Percentiles rank a stretch among this genome's conserved stretches.
Conservation (phyloP, 805 yeast genomes). For the Lachancea mirantina region DNA sequence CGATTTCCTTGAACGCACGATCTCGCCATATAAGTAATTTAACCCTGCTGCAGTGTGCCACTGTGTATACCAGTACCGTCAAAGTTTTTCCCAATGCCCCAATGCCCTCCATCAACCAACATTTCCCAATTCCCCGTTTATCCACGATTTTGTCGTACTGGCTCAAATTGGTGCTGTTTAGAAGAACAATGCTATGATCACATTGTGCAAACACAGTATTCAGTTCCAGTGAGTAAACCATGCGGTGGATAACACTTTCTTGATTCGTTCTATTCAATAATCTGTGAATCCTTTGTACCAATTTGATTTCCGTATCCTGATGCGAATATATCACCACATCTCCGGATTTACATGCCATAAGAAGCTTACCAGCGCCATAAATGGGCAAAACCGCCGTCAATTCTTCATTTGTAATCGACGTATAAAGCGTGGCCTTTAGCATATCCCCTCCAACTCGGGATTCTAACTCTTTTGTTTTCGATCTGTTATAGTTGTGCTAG, state of each 20-base stretch:
- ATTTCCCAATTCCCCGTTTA: conserved; percentile 23
- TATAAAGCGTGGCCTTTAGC: conserved; percentile 20
- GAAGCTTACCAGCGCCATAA: conserved; percentile 21
- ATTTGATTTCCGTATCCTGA: conserved; percentile 16
- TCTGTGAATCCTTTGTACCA: conserved; percentile 25
- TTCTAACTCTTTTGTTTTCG: neutral
- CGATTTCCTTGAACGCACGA: conserved; percentile 19
- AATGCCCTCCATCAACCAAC: conserved; percentile 20
- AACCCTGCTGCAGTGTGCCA: conserved; percentile 14
- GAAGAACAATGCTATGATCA: conserved; percentile 18
- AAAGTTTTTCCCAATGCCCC: conserved; percentile 8
- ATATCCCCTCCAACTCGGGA: conserved; percentile 8
- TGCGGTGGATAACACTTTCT: conserved; percentile 15
- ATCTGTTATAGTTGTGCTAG: neutral
- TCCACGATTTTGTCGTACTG: conserved; percentile 29
- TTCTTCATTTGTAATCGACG: conserved; percentile 16
- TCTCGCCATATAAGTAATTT: conserved; percentile 27
- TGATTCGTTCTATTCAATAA: conserved; percentile 17
- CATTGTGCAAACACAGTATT: conserved; percentile 26
- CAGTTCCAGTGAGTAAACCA: conserved; percentile 20
- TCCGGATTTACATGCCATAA: conserved; percentile 24
- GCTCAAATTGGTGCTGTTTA: conserved; percentile 27
- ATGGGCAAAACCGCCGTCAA: conserved; percentile 21
- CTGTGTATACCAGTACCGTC: conserved; percentile 18
- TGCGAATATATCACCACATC: conserved; percentile 26